Evolutionary conservation across 176 grass and related monocot genomes (phyloP), one percentile per base, ranked within the genome.

Genomic region (Areca catechu): DNA sequence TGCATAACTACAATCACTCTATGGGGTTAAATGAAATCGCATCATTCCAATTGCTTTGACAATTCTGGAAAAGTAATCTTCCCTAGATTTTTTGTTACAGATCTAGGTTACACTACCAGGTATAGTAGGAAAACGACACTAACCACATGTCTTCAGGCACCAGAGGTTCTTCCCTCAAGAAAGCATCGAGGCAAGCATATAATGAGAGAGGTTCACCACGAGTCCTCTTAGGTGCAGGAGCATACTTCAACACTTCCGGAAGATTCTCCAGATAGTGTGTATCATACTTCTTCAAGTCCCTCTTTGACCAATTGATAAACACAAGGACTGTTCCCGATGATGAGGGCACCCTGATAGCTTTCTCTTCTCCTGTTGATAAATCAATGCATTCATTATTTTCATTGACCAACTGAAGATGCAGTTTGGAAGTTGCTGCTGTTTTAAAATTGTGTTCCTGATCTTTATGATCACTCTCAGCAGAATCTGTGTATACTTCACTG

Each of bases 121-220:
- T 43, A 14, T 14, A 43, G 34, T 43, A 43, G 34, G 34, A 43
- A 43, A 43, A 43, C 2, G 34, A 28, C 25, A 81, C 84, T 98
- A 85, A 98, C 94, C 94, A 98, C 94, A 98, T 98, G 56, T 98
- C 94, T 77, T 89, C 84, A 64, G 94, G 94, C 49, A 88, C 94
- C 65, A 98, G 79, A 57, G 94, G 94, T 63, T 98, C 94, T 73
- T 98, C 94, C 61, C 84, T 88, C 73, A 98, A 78, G 73, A 98
- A 98, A 67, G 88, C 94, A 92, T 98, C 94, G 54, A 98, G 76
- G 74, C 94, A 98, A 77, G 94, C 50, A 77, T 98, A 98, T 51
- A 98, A 84, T 1, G 94, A 98, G 49, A 98, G 73, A 57, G 94
- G 88, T 82, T 98, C 94, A 60, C 88, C 76, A 67, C 94, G 94